Percentiles rank a stretch among this genome's conserved stretches.
Evolutionary conservation across 2,329 filamentous ascomycete species (phyloP).

Genomic region (Tolypocladium pustulatum): DNA sequence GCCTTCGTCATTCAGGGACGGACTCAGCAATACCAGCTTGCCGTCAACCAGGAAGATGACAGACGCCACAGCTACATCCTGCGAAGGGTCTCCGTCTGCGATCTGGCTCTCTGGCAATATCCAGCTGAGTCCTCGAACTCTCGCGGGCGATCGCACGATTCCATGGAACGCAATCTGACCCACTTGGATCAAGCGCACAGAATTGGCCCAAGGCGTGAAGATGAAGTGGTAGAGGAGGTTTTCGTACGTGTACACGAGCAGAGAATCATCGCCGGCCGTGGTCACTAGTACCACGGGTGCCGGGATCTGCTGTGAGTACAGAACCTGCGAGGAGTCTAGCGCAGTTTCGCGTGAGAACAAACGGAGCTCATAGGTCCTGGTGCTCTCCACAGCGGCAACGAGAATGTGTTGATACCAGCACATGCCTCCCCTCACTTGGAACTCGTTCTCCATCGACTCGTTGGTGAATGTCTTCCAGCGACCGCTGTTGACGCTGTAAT

Average conservation of each 20-base stretch:
- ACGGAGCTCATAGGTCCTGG: constrained; percentile 74
- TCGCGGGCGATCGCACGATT: constrained; percentile 84
- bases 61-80: constrained; percentile 87
- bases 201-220: constrained; percentile 59
- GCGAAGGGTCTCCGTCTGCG: constrained; percentile 82
- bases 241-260: constrained; percentile 94
- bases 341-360: constrained; percentile 81
- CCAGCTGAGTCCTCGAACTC: constrained; percentile 92
- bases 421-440: constrained; percentile 90
- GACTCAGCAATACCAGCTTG: constrained; percentile 85
- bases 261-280: constrained; percentile 82
- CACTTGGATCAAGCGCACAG: constrained; percentile 77
- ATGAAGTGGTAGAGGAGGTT: constrained; percentile 94
- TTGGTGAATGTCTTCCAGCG: constrained; percentile 93
- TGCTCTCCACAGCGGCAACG: constrained; percentile 83
- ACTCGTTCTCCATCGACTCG: constrained; percentile 72
- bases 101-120: constrained; percentile 86
- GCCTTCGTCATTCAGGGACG: constrained; percentile 69
- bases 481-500: constrained; percentile 90
- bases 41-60: constrained; percentile 96
- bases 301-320: constrained; percentile 69
- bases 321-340: constrained; percentile 60
- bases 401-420: constrained; percentile 97
- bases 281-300: constrained; percentile 85
- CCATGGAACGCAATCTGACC: constrained; percentile 96